Conservation (phyloP, 176 grass and related monocot species). For the Secale cereale region DNA sequence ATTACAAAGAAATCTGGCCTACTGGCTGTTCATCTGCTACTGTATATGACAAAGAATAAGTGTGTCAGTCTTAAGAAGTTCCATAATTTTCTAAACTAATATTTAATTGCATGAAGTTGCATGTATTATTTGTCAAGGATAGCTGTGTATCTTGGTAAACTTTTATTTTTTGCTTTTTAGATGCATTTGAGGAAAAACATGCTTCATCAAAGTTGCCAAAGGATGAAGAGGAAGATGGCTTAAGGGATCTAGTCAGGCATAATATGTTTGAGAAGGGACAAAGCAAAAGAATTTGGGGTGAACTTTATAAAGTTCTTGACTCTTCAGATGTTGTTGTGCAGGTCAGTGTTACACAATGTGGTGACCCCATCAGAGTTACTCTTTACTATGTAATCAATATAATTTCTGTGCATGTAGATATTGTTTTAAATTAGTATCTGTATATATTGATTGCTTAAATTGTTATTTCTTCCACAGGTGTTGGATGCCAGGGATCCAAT, state of each 20-base stretch:
- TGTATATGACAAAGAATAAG: not conserved
- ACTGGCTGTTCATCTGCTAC: not conserved
- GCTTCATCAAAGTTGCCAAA: conserved; percentile 18
- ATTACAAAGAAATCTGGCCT: not conserved
- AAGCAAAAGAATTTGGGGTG: conserved; percentile 97
- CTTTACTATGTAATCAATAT: not conserved
- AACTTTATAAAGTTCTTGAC: conserved; percentile 95
- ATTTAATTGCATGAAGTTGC: no score
- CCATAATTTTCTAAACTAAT: not conserved
- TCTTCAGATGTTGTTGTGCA: conserved; percentile 97
- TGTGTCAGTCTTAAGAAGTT: not conserved
- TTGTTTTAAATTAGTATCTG: not conserved
- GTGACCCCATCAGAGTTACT: not conserved
- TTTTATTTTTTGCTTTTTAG: conserved; percentile 32
- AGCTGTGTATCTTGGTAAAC: not conserved
- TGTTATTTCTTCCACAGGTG: conserved; percentile 39
- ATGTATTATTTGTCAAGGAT: no score
- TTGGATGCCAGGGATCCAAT: conserved; percentile 96
- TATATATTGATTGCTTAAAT: not conserved
- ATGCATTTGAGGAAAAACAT: no score
- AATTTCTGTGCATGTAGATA: not conserved
- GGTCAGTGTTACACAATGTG: conserved; percentile 17
- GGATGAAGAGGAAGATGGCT: conserved; percentile 84
- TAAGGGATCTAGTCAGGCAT: conserved; percentile 24
- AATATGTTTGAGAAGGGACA: conserved; percentile 98